Conservation (phyloP, 2,329 filamentous ascomycete species). For the Corniculantispora saksenae region DNA sequence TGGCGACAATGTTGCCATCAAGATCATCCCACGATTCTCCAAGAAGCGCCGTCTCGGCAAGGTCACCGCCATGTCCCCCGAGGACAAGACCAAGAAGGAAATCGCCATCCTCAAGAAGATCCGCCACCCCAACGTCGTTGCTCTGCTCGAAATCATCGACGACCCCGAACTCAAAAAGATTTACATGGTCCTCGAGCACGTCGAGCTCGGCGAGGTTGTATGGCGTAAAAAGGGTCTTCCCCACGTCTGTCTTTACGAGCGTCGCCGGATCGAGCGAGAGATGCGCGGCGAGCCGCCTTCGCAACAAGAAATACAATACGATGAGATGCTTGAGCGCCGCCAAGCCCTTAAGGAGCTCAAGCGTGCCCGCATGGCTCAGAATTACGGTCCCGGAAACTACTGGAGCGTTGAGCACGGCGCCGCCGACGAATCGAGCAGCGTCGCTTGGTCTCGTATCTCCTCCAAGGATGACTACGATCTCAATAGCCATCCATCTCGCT, state of each 20-base stretch:
- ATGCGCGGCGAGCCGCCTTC: slow-evolving; percentile 60
- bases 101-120: slow-evolving; percentile 99
- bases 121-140: slow-evolving; percentile 94
- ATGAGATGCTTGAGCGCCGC: slow-evolving; percentile 59
- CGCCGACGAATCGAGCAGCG: slow-evolving; percentile 52
- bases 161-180: slow-evolving; percentile 96
- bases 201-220: slow-evolving; percentile 88
- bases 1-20: slow-evolving; percentile 86
- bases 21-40: slow-evolving; percentile 95
- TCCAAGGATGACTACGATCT: slow-evolving; percentile 42
- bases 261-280: slow-evolving; percentile 75
- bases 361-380: slow-evolving; percentile 51
- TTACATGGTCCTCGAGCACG: slow-evolving; percentile 95
- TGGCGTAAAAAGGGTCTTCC: slow-evolving; percentile 89
- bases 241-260: slow-evolving; percentile 81
- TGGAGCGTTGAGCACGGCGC: slow-evolving; percentile 86
- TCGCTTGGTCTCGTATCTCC: slow-evolving; percentile 43
- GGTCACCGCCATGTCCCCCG: slow-evolving; percentile 64
- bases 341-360: slow-evolving; percentile 59
- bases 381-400: slow-evolving; percentile 59
- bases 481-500: slow-evolving; percentile 37
- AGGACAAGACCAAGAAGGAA: slow-evolving; percentile 88
- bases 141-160: slow-evolving; percentile 93
- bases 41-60: slow-evolving; percentile 91
- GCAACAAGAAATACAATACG: slow-evolving; percentile 61